A percentile compares a stretch with the other conserved stretches of the same genome.
phyloP scores from a whole-genome alignment of 805 yeast species.

The Clavispora vitiphila region DNA sequence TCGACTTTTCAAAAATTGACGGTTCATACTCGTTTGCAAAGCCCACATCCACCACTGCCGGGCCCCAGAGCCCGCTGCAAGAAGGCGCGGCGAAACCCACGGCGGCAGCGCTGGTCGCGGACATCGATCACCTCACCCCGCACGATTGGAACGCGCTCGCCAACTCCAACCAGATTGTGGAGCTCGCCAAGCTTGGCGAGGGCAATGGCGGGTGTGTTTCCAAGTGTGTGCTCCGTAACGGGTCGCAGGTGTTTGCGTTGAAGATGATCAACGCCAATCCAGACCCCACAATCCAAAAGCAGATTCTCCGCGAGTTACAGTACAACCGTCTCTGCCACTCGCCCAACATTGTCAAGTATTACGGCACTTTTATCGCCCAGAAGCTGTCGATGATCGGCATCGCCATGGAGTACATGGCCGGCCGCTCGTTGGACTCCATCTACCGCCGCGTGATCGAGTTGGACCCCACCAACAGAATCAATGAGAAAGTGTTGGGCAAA shows the following conservation, averaged over 20 bases:
- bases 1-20: conserved; percentile 33
- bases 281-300: conserved; percentile 83
- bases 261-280: conserved; percentile 71
- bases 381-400: conserved; percentile 78
- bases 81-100: not conserved
- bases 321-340: conserved; percentile 80
- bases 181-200: conserved; percentile 76
- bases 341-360: conserved; percentile 83
- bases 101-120: not conserved
- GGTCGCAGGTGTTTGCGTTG: conserved; percentile 72
- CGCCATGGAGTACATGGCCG: conserved; percentile 97
- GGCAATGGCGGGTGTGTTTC: conserved; percentile 92
- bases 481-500: conserved; percentile 89
- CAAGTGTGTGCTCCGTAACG: conserved; percentile 61
- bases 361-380: conserved; percentile 84
- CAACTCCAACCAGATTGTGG: conserved; percentile 55
- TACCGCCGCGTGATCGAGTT: conserved; percentile 67
- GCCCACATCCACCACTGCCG: not conserved
- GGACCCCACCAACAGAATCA: conserved; percentile 71
- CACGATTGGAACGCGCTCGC: conserved; percentile 70
- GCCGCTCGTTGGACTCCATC: conserved; percentile 85
- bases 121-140: conserved; percentile 57
- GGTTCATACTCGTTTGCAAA: conserved; percentile 19
- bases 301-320: conserved; percentile 84
- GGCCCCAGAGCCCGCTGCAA: not conserved